These are phyloP conservation scores for Handroanthus guayacan DNA, from an alignment of 257 asterid species.

Conservation along the genomic window DNA sequence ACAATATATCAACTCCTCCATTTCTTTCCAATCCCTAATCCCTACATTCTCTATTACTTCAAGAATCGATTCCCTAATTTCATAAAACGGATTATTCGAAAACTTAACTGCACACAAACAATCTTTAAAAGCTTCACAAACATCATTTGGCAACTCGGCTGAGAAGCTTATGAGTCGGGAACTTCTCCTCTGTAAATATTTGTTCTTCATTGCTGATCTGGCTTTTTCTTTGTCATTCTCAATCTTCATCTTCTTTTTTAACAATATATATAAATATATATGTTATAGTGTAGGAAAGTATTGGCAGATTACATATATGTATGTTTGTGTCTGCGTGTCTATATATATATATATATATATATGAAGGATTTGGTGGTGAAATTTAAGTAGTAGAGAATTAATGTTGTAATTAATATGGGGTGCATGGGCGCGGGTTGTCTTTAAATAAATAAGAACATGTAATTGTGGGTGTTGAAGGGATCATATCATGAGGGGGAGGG, in stretches of 20 bases:
- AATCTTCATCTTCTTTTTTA: slow-evolving; percentile 29
- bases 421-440: slow-evolving; percentile 37
- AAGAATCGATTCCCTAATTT: slow-evolving; percentile 56
- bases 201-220: slow-evolving; percentile 18
- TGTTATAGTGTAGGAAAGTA: neutral
- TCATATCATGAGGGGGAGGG: slow-evolving; percentile 36
- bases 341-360: no score
- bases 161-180: slow-evolving; percentile 59
- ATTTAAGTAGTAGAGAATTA: no score
- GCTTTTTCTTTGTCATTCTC: slow-evolving; percentile 26
- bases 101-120: slow-evolving; percentile 70
- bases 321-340: no score
- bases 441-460: slow-evolving; percentile 33
- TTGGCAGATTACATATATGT: no score
- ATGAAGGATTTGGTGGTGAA: no score
- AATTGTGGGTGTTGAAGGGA: slow-evolving; percentile 15
- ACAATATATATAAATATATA: no score
- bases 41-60: slow-evolving; percentile 61
- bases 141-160: slow-evolving; percentile 64
- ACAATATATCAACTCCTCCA: slow-evolving; percentile 73
- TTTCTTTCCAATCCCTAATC: slow-evolving; percentile 60
- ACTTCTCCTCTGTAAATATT: slow-evolving; percentile 33
- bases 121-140: slow-evolving; percentile 44
- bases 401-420: no score
- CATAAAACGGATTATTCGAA: slow-evolving; percentile 56